Conservation (phyloP, 148 eudicot genomes). For the Cornus suecica region DNA sequence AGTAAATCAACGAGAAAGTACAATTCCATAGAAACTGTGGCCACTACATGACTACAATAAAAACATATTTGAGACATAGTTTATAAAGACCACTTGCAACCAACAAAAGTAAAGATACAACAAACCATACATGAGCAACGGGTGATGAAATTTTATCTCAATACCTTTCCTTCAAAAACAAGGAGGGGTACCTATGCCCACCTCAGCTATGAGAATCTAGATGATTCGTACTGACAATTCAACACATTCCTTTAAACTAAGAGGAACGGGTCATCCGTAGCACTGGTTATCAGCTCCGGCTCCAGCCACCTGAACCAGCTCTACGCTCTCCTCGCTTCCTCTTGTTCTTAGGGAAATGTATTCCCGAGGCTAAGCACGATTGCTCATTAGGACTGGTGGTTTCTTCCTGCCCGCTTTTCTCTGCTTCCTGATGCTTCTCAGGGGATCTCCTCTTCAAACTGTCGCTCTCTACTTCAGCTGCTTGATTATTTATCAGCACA, state of each 20-base stretch:
- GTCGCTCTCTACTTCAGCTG: constrained; percentile 33
- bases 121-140: no score
- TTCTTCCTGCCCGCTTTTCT: constrained; percentile 36
- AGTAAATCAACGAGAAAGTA: no score
- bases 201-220: no score
- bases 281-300: constrained; percentile 32
- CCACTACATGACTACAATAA: no score
- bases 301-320: constrained; percentile 76
- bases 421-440: constrained; percentile 35
- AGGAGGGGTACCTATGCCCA: not conserved
- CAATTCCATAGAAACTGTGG: no score
- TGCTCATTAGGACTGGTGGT: constrained; percentile 21
- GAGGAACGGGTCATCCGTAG: not conserved
- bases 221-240: no score
- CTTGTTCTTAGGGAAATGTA: constrained; percentile 51
- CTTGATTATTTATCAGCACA: constrained; percentile 37
- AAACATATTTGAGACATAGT: no score
- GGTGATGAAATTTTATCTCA: no score
- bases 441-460: constrained; percentile 15
- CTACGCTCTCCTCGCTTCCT: constrained; percentile 91
- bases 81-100: no score
- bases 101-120: no score
- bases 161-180: no score
- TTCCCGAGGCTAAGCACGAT: constrained; percentile 47
- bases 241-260: not conserved